phyloP scores from a whole-genome alignment of 2,329 filamentous ascomycete genomes.

The Huntiella abstrusa region DNA sequence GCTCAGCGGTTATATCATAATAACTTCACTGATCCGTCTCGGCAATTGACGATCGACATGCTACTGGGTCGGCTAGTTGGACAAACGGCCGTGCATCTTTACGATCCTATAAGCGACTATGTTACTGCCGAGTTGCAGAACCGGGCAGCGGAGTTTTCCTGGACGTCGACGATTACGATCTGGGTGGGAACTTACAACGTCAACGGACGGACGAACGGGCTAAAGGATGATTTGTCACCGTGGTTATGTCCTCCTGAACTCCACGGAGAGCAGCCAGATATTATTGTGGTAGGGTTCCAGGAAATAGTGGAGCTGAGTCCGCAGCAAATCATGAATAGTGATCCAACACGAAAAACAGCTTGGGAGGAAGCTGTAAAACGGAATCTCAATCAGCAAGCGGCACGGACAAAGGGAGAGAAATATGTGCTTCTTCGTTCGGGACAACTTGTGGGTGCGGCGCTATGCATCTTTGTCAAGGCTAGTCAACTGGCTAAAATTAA shows the following conservation, averaged over 20 bases:
- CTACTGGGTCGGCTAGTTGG: conserved; percentile 70
- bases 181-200: conserved; percentile 81
- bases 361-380: conserved; percentile 73
- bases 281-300: conserved; percentile 84
- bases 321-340: conserved; percentile 97
- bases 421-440: conserved; percentile 85
- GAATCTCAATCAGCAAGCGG: conserved; percentile 56
- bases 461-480: conserved; percentile 77
- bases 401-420: conserved; percentile 45
- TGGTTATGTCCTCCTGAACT: conserved; percentile 57
- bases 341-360: conserved; percentile 62
- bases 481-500: conserved; percentile 67
- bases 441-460: conserved; percentile 80
- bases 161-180: conserved; percentile 54
- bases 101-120: conserved; percentile 86
- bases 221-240: conserved; percentile 58
- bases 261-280: conserved; percentile 51
- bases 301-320: conserved; percentile 97
- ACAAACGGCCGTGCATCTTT: conserved; percentile 67
- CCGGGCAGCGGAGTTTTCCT: conserved; percentile 53
- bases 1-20: conserved; percentile 92
- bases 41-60: conserved; percentile 89
- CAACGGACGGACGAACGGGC: conserved; percentile 67
- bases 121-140: conserved; percentile 60
- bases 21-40: conserved; percentile 84